Conservation (phyloP, 257 asterid genomes). For the Penstemon newberryi region DNA sequence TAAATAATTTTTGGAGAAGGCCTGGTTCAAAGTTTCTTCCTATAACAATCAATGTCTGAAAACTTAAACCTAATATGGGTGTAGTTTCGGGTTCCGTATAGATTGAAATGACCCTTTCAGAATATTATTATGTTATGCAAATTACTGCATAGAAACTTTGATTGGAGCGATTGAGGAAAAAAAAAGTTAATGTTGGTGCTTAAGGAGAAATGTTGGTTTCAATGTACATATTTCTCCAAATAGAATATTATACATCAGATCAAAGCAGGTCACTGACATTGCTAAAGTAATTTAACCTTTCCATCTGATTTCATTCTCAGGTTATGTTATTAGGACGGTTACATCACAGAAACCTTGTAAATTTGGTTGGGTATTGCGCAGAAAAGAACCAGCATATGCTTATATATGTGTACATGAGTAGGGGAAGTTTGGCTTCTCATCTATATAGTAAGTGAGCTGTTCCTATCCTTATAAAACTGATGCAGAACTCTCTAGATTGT, state of each 20-base stretch:
- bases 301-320: conserved; percentile 38
- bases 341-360: conserved; percentile 96
- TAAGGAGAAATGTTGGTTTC: neutral
- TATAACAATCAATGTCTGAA: no score
- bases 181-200: no score
- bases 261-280: neutral
- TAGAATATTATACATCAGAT: neutral
- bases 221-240: conserved; percentile 19
- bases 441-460: conserved; percentile 63
- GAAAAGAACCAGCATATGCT: conserved; percentile 93
- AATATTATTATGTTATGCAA: neutral
- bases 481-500: neutral
- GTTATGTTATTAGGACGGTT: conserved; percentile 90
- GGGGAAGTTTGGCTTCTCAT: conserved; percentile 95
- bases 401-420: conserved; percentile 84
- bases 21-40: no score
- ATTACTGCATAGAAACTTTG: neutral
- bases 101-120: neutral
- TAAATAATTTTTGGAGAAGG: no score
- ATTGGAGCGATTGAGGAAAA: no score
- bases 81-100: neutral
- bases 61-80: neutral
- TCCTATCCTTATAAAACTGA: neutral
- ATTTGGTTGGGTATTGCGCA: conserved; percentile 93
- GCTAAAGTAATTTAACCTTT: neutral